A percentile compares a stretch with the other conserved stretches of the same genome.
phyloP scores from a whole-genome alignment of 208 protist genomes.

The Leishmania aethiopica region DNA sequence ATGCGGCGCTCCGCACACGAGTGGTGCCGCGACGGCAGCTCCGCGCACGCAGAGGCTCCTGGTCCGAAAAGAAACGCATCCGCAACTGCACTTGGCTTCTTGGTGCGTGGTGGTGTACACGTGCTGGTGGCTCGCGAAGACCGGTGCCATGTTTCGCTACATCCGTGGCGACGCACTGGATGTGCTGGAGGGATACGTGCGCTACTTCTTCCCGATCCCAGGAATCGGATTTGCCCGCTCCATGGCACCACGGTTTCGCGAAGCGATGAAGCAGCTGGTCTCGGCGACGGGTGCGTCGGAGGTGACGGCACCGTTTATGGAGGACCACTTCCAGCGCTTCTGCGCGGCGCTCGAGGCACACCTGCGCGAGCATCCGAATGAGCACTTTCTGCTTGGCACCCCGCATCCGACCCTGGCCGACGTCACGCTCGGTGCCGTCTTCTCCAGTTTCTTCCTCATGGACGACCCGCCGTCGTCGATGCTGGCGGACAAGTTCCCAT shows the following conservation, averaged over 20 bases:
- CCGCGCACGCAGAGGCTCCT: constrained; percentile 39
- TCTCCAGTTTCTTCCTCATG: constrained; percentile 79
- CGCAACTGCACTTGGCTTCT: constrained; percentile 64
- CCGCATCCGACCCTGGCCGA: constrained; percentile 86
- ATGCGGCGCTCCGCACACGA: background rate
- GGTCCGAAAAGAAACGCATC: constrained; percentile 66
- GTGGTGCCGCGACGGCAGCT: background rate
- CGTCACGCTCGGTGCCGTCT: constrained; percentile 73
- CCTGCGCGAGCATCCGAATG: constrained; percentile 43
- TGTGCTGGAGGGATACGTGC: constrained; percentile 70
- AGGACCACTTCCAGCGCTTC: constrained; percentile 80
- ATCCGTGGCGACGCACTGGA: constrained; percentile 53
- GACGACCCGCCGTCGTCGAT: constrained; percentile 74
- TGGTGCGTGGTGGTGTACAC: constrained; percentile 78
- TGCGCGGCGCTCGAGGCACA: constrained; percentile 76
- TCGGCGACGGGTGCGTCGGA: constrained; percentile 62
- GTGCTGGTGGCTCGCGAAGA: constrained; percentile 85
- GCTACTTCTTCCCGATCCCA: constrained; percentile 72
- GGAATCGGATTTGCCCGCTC: constrained; percentile 45
- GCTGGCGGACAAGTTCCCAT: constrained; percentile 64
- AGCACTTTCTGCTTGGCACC: constrained; percentile 72
- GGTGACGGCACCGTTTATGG: constrained; percentile 71
- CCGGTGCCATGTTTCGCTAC: constrained; percentile 81
- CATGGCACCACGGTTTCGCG: constrained; percentile 49
- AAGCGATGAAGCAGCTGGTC: constrained; percentile 59